These are phyloP conservation scores for Auriscalpium microsporum DNA, from an alignment of 768 basidiomycete genomes.

Conservation along the genomic window DNA sequence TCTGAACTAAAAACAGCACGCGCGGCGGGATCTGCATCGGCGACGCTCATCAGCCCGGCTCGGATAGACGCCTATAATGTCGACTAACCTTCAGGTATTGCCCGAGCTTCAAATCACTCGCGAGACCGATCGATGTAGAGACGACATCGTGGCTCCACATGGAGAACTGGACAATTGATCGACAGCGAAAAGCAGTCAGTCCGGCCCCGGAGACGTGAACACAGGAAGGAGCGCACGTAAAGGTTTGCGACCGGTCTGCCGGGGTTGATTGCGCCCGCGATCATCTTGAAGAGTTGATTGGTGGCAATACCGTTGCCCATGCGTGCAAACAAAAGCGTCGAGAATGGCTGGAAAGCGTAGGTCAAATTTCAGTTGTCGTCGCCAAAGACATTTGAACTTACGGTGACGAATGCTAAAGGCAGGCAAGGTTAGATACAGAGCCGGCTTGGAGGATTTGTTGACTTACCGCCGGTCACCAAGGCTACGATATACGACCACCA, in stretches of 20 bases:
- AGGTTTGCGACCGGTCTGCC: conserved; percentile 63
- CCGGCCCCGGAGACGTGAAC: neutral
- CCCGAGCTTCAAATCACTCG: conserved; percentile 50
- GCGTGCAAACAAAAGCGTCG: conserved; percentile 46
- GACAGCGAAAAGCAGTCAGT: neutral
- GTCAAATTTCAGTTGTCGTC: neutral
- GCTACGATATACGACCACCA: conserved; percentile 58
- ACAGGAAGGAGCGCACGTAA: conserved; percentile 31
- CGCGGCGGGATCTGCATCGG: conserved; percentile 51
- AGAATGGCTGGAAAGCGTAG: conserved; percentile 37
- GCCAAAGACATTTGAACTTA: neutral
- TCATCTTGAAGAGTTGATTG: conserved; percentile 58
- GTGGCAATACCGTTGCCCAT: conserved; percentile 58
- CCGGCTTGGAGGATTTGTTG: neutral
- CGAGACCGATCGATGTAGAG: conserved; percentile 42
- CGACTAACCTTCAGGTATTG: conserved; percentile 28
- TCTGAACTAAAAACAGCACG: conserved; percentile 54
- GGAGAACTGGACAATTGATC: conserved; percentile 34
- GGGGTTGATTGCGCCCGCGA: conserved; percentile 49
- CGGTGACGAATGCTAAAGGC: neutral
- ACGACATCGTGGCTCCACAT: conserved; percentile 64
- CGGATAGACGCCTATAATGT: no score
- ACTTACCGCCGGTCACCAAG: conserved; percentile 35
- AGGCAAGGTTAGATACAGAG: neutral
- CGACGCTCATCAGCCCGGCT: neutral